Conservation (phyloP, 768 basidiomycete species). For the Mycena vitilis region DNA sequence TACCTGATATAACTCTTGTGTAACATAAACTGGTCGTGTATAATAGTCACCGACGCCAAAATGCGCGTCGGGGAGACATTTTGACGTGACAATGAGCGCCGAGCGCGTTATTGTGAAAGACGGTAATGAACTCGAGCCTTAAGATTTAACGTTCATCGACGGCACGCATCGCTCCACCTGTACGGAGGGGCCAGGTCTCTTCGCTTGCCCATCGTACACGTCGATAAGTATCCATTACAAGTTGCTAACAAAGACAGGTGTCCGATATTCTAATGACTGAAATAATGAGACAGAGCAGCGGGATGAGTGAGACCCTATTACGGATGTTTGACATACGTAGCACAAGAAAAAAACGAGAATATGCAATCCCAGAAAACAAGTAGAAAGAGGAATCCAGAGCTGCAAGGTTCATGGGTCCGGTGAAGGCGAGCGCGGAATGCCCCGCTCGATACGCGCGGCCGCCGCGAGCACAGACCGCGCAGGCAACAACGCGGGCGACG, state of each 20-base stretch:
- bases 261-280: constrained; percentile 2
- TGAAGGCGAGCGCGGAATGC: constrained; percentile 22
- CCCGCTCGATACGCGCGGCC: constrained; percentile 46
- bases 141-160: constrained; percentile 7
- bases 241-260: neutral
- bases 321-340: neutral
- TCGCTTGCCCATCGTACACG: constrained; percentile 15
- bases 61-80: neutral
- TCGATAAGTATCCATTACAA: constrained; percentile 16
- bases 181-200: neutral
- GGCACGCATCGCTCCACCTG: constrained; percentile 12
- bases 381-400: neutral
- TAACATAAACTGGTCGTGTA: neutral
- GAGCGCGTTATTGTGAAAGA: neutral
- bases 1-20: constrained; percentile 12
- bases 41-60: constrained; percentile 5
- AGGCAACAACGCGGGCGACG: constrained; percentile 22
- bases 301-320: constrained; percentile 1
- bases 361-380: constrained; percentile 7
- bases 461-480: constrained; percentile 42
- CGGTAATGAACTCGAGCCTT: neutral
- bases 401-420: constrained; percentile 6
- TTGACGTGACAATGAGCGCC: neutral
- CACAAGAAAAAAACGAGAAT: constrained; percentile 24
- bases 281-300: constrained; percentile 13